Evolutionary conservation across 2,329 filamentous ascomycete genomes (phyloP), one percentile per base, ranked within the genome.

Genomic region (Aspergillus flavus): DNA sequence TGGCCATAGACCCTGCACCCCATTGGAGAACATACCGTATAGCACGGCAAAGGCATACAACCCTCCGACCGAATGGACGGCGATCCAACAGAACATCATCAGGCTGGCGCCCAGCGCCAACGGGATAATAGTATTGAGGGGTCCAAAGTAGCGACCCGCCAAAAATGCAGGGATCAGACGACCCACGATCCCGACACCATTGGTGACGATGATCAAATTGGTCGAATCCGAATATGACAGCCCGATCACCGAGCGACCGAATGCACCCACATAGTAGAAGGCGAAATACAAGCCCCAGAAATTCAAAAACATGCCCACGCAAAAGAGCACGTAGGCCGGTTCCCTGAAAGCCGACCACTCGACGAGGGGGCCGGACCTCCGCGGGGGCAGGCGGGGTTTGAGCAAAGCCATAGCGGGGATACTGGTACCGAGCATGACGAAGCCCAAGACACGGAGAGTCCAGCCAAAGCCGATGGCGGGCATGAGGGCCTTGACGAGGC

Each of bases 11-110:
- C 79, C 77, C 62, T 84, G 81, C 12, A 82, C 78, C 0, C 78
- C 81, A 0, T 79, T 80, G 1, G 76, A 76, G 6, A 80, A 78
- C 52, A 81, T 74, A 0, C 82, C 82, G 59, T 83, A 82, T 11
- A 81, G 69, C 0, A 80, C 74, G 0, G 80, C 79, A 68, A 82
- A 84, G 1, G 73, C 78, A 56, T 79, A 82, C 1, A 84, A 67
- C 0, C 76, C 75, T 16, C 70, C 68, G 30, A 71, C 63, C 4
- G 71, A 75, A 32, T 73, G 68, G 2, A 89, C 84, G 1, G 78
- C 82, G 3, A 82, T 81, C 88, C 87, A 90, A 61, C 80, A 80
- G 69, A 83, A 87, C 50, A 86, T 74, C 61, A 86, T 76, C 26
- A 83, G 72, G 2, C 80, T 79, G 6, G 84, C 77, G 6, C 81